phyloP scores from a whole-genome alignment of 768 basidiomycete species.

The Neoboletus brunneissimus region DNA sequence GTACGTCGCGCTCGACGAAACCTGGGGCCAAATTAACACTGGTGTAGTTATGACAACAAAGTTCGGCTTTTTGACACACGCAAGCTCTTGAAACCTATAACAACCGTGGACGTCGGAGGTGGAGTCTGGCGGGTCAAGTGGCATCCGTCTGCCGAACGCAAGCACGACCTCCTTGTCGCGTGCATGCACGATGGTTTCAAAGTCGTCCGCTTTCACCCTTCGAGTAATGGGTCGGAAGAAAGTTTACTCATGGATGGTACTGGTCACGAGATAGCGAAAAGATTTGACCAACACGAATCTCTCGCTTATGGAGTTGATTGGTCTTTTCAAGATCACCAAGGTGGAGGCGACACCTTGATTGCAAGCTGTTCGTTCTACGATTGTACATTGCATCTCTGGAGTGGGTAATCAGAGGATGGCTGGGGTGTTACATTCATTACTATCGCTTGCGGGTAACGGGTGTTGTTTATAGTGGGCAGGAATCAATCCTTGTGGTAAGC shows the following conservation, averaged over 20 bases:
- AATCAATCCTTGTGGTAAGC: neutral
- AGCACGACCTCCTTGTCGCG: conserved; percentile 80
- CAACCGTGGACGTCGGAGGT: conserved; percentile 71
- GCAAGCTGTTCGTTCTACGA: conserved; percentile 98
- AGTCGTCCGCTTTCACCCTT: conserved; percentile 42
- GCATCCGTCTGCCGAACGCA: conserved; percentile 74
- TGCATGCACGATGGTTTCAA: conserved; percentile 99
- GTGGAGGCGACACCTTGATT: conserved; percentile 48
- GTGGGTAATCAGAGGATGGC: conserved; percentile 41
- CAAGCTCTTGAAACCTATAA: conserved; percentile 55
- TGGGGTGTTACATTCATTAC: neutral
- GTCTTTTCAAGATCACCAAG: conserved; percentile 46
- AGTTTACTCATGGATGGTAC: conserved; percentile 11
- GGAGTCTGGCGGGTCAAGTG: conserved; percentile 97
- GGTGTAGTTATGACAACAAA: conserved; percentile 72
- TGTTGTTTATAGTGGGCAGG: neutral
- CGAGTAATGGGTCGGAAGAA: neutral
- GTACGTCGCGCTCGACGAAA: conserved; percentile 38
- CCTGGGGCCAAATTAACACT: neutral
- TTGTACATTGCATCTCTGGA: conserved; percentile 79
- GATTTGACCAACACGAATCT: conserved; percentile 74
- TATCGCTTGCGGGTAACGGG: neutral
- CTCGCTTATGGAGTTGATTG: conserved; percentile 94
- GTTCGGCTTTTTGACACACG: conserved; percentile 84
- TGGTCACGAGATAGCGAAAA: conserved; percentile 43